Conservation (phyloP, 2,329 filamentous ascomycete genomes). For the Pyrenophora tritici-repentis region DNA sequence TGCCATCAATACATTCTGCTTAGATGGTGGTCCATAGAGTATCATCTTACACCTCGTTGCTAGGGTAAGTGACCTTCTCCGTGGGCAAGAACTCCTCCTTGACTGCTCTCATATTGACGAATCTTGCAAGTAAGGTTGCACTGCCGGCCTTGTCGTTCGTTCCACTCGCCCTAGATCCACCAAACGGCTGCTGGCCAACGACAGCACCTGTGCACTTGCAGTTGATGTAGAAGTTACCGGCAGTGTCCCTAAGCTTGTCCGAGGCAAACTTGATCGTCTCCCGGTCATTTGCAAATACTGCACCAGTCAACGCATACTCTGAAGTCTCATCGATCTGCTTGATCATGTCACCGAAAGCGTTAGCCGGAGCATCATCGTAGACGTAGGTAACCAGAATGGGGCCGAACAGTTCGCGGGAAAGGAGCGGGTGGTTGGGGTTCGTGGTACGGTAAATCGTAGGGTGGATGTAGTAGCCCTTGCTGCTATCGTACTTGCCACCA, state of each 20-base stretch:
- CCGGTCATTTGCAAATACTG: slow-evolving; percentile 74
- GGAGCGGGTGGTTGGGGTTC: slow-evolving; percentile 73
- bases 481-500: slow-evolving; percentile 77
- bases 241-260: slow-evolving; percentile 71
- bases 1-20: not conserved
- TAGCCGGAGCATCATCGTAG: slow-evolving; percentile 69
- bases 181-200: slow-evolving; percentile 58
- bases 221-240: slow-evolving; percentile 87
- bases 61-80: slow-evolving; percentile 58
- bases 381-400: slow-evolving; percentile 75
- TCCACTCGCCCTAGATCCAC: slow-evolving; percentile 60
- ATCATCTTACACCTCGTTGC: slow-evolving; percentile 51
- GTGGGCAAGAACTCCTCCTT: slow-evolving; percentile 61
- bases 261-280: slow-evolving; percentile 69
- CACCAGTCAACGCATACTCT: slow-evolving; percentile 78
- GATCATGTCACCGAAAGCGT: slow-evolving; percentile 65
- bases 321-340: slow-evolving; percentile 71
- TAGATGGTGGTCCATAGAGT: too few relatives aligned
- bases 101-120: slow-evolving; percentile 61
- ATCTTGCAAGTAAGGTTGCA: slow-evolving; percentile 56
- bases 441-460: slow-evolving; percentile 80
- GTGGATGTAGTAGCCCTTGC: slow-evolving; percentile 80
- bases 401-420: slow-evolving; percentile 81
- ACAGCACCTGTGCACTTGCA: slow-evolving; percentile 68
- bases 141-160: slow-evolving; percentile 65